Conservation (phyloP, 768 basidiomycete species). For the Floccularia luteovirens region DNA sequence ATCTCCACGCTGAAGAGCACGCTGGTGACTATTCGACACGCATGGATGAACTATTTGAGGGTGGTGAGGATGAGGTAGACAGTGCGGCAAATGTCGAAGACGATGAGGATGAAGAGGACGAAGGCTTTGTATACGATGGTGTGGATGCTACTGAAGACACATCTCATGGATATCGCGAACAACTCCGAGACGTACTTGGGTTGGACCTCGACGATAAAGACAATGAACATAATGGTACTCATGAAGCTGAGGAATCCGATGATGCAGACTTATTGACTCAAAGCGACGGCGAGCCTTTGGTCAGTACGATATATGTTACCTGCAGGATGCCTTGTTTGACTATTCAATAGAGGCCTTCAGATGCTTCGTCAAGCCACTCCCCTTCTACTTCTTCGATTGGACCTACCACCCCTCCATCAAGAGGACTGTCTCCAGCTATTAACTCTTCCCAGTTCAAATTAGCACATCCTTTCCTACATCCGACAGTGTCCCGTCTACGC, state of each 20-base stretch:
- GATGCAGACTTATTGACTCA: too few species aligned
- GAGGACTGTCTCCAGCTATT: constrained; percentile 25
- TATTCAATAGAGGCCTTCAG: constrained; percentile 21
- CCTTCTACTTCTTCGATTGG: constrained; percentile 30
- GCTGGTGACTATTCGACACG: constrained; percentile 57
- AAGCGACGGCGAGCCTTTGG: constrained; percentile 19
- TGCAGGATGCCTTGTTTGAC: constrained; percentile 5
- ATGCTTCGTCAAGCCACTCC: constrained; percentile 25
- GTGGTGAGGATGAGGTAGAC: constrained; percentile 24
- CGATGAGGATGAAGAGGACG: constrained; percentile 46
- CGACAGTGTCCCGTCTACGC: constrained; percentile 73
- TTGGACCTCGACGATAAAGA: constrained; percentile 48
- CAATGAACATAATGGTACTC: constrained; percentile 28
- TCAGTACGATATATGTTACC: constrained; percentile 12
- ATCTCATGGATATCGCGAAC: constrained; percentile 53
- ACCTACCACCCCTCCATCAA: constrained; percentile 28
- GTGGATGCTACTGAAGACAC: constrained; percentile 48
- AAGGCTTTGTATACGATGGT: constrained; percentile 68
- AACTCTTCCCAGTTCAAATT: constrained; percentile 27
- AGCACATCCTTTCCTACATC: constrained; percentile 58
- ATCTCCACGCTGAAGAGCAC: constrained; percentile 31
- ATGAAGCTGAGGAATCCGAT: constrained; percentile 40
- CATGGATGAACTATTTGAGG: constrained; percentile 60
- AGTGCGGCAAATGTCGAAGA: constrained; percentile 17
- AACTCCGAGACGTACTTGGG: constrained; percentile 67